Evolutionary conservation across 805 yeast species (phyloP), one percentile per base, ranked within the genome.

Genomic region (Metschnikowia dekortorum): DNA sequence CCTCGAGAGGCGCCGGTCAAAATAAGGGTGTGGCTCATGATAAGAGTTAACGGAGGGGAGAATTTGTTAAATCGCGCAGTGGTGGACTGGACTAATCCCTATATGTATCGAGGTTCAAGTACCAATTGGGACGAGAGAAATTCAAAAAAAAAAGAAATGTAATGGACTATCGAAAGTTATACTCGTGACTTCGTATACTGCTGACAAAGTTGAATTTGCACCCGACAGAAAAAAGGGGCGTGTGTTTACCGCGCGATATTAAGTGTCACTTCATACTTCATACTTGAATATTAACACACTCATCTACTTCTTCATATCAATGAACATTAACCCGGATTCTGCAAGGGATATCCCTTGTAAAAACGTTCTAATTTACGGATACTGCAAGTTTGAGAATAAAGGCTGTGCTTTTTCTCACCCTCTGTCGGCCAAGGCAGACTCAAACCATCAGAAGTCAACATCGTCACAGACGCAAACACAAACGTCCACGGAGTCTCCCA

Each of bases 311-410:
- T 28, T 22, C 34, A 13, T 37, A 6, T 36, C 39, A 39, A 62
- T 62, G 66, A 63, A 63, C 51, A 67, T 73, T 51, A 78, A 78
- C 58, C 69, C 72, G 50, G 83, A 80, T 40, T 70, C 80, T 63
- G 90, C 91, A 6, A 84, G 80, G 65, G 84, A 83, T 52, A 84
- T 89, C 30, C 90, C 86, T 49, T 89, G 96, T 69, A 79, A 90
- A 64, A 89, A 89, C 61, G 83, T 89, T 49, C 81, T 85, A 44
- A 87, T 88, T 33, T 89, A 89, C 70, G 97, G 96, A 3, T 88
- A 79, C 61, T 89, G 97, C 73, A 88, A 88, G 65, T 89, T 80
- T 69, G 90, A 87, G 59, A 85, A 86, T 57, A 89, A 88, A 60
- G 96, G 96, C 9, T 89, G 96, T 63, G 85, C 84, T 2, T 89